Conservation (phyloP, 306 rosid genomes). For the Luffa acutangula region DNA sequence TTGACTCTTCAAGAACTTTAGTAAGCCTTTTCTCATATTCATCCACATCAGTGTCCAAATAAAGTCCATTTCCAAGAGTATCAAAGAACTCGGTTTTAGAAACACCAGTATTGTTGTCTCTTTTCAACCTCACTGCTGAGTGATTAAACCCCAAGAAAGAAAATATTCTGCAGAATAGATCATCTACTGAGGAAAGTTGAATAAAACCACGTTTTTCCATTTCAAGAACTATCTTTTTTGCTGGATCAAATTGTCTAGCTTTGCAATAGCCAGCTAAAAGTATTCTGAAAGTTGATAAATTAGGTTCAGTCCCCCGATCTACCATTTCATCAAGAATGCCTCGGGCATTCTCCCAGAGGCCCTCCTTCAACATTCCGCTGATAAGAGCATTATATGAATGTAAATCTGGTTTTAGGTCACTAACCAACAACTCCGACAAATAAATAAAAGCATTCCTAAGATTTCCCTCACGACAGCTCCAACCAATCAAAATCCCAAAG, state of each 20-base stretch:
- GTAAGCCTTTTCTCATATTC: conserved; percentile 51
- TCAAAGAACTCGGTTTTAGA: conserved; percentile 73
- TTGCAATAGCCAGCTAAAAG: conserved; percentile 83
- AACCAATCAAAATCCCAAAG: conserved; percentile 72
- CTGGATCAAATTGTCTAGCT: conserved; percentile 57
- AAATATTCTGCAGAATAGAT: conserved; percentile 56
- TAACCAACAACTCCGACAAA: conserved; percentile 42
- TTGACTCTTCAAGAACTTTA: conserved; percentile 44
- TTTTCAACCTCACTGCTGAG: conserved; percentile 52
- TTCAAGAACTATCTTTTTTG: conserved; percentile 34
- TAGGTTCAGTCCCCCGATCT: conserved; percentile 52
- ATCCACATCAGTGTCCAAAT: conserved; percentile 68
- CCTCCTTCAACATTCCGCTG: conserved; percentile 53
- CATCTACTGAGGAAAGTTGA: conserved; percentile 32
- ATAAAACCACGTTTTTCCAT: conserved; percentile 54
- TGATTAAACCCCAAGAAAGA: conserved; percentile 60
- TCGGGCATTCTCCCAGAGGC: conserved; percentile 43
- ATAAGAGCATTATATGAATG: conserved; percentile 67
- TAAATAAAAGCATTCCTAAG: conserved; percentile 45
- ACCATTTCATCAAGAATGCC: conserved; percentile 66
- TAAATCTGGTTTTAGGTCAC: conserved; percentile 28
- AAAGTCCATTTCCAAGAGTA: conserved; percentile 80
- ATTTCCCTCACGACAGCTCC: conserved; percentile 60
- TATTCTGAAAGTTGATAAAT: conserved; percentile 48
- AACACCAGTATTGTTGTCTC: conserved; percentile 47